Percentiles rank a stretch among this genome's conserved stretches.
Evolutionary conservation across 768 basidiomycete genomes (phyloP).

Genomic region (Pleurotus platypus): DNA sequence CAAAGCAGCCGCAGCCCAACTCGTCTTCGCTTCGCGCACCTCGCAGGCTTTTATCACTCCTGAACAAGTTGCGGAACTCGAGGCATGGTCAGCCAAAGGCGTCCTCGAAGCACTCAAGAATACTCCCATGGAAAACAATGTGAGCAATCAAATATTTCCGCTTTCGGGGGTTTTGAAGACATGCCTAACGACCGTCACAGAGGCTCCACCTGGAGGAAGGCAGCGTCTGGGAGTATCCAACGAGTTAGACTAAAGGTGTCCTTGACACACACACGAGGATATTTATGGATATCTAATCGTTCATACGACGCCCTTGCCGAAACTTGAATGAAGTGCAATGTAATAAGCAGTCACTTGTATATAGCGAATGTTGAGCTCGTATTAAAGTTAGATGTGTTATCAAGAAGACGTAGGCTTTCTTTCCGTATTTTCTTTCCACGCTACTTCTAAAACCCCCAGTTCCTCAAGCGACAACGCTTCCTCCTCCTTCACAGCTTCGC

Average conservation of each 20-base stretch:
- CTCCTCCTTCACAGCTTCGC: slow-evolving; percentile 31
- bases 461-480: slow-evolving; percentile 34
- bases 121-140: slow-evolving; percentile 45
- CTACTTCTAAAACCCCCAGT: slow-evolving; percentile 33
- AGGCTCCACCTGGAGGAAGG: slow-evolving; percentile 49
- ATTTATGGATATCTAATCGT: background rate
- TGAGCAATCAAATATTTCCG: slow-evolving; percentile 28
- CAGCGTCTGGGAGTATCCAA: slow-evolving; percentile 51
- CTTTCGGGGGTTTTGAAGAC: slow-evolving; percentile 3
- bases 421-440: slow-evolving; percentile 19
- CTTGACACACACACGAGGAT: background rate
- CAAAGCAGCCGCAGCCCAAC: slow-evolving; percentile 75
- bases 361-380: background rate
- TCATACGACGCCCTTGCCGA: background rate
- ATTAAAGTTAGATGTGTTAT: background rate
- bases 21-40: slow-evolving; percentile 76
- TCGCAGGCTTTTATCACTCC: slow-evolving; percentile 77
- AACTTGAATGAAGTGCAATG: background rate
- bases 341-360: background rate
- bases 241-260: background rate
- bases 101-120: slow-evolving; percentile 54
- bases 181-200: slow-evolving; percentile 24
- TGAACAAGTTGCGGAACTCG: slow-evolving; percentile 51
- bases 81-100: slow-evolving; percentile 60
- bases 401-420: background rate